Evolutionary conservation across 2,329 filamentous ascomycete genomes (phyloP), one percentile per base, ranked within the genome.

Genomic region (Phoma sp.): DNA sequence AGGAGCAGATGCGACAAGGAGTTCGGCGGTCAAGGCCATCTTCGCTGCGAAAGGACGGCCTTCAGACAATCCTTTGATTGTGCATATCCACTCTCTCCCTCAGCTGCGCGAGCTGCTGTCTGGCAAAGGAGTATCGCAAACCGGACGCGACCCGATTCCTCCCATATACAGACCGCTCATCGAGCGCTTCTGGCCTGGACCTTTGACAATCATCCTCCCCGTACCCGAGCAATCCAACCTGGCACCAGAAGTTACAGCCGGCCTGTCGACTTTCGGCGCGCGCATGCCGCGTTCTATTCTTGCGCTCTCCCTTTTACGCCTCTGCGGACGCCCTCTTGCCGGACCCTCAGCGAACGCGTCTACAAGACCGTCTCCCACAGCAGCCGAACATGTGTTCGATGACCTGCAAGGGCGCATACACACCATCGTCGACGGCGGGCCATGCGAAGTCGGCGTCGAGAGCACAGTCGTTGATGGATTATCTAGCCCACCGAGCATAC

Each of bases 401-500:
- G 95, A 99, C 71, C 80, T 99, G 10, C 76, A 87, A 30, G 92
- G 92, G 0, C 85, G 88, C 42, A 96, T 99, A 60, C 87, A 90
- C 65, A 80, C 93, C 5, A 95, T 99, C 52, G 79, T 99, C 0
- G 93, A 99, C 63, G 95, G 93, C 2, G 95, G 95, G 0, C 78
- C 87, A 0, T 98, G 93, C 67, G 82, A 84, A 17, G 92, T 99
- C 10, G 95, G 95, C 1, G 92, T 99, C 0, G 95, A 99, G 77
- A 97, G 92, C 72, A 99, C 95, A 0, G 95, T 99, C 1, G 92
- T 99, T 0, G 95, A 98, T 68, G 95, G 95, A 0, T 78, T 98
- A 12, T 91, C 86, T 53, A 77, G 84, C 40, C 93, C 93, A 6
- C 95, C 95, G 0, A 85, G 88, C 2, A 86, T 99, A 28, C 79